Percentiles rank a stretch among this genome's conserved stretches.
These are phyloP conservation scores for Berberis thunbergii DNA, from an alignment of 164 flowering plant species.

Conservation along the genomic window DNA sequence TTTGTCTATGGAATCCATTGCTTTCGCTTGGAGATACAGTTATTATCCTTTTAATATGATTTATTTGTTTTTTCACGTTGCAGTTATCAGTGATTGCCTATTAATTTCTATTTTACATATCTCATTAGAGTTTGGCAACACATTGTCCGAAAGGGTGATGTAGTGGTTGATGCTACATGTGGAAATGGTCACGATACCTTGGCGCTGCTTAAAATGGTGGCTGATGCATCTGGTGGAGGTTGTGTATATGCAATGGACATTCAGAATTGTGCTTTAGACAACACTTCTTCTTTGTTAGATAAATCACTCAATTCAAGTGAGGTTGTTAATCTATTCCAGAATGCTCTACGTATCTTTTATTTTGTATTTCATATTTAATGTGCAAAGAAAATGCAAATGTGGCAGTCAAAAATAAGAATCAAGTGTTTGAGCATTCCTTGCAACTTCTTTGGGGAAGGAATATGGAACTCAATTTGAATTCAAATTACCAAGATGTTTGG, in stretches of 20 bases:
- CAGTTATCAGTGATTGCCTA: too few species aligned
- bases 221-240: constrained; percentile 48
- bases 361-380: not conserved
- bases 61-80: too few species aligned
- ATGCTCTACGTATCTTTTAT: not conserved
- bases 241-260: constrained; percentile 79
- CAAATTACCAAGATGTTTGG: too few species aligned
- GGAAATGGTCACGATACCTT: constrained; percentile 93
- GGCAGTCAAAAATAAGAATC: too few species aligned
- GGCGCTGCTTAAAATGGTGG: constrained; percentile 62
- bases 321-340: constrained; percentile 47
- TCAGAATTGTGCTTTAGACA: constrained; percentile 64
- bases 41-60: too few species aligned
- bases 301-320: constrained; percentile 27
- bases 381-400: too few species aligned
- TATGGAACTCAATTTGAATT: too few species aligned
- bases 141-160: constrained; percentile 65
- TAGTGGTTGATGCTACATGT: constrained; percentile 90
- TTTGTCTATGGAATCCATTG: too few species aligned
- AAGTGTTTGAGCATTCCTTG: too few species aligned
- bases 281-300: constrained; percentile 56
- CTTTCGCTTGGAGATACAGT: too few species aligned
- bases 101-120: too few species aligned
- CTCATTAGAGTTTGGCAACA: constrained; percentile 51
- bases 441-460: too few species aligned